phyloP scores from a whole-genome alignment of 345 rosid genomes.

The Pistacia integerrima region DNA sequence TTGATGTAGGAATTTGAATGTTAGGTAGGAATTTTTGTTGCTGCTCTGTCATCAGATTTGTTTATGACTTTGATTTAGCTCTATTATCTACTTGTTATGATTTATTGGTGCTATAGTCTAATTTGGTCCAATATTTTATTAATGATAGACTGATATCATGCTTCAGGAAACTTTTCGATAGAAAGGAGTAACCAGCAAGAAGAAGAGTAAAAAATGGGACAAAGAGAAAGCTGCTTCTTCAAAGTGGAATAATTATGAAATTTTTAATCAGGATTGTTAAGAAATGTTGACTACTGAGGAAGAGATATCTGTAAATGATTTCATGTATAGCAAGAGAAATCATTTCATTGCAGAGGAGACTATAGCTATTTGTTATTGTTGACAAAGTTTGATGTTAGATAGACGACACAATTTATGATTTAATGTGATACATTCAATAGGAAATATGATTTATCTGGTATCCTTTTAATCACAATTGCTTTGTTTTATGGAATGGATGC shows the following conservation, averaged over 20 bases:
- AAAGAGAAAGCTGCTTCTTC: constrained; percentile 52
- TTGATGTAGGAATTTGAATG: not conserved
- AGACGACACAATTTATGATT: too few species aligned
- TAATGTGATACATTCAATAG: too few species aligned
- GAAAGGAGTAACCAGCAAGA: constrained; percentile 89
- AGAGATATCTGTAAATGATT: constrained; percentile 28
- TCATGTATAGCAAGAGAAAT: not conserved
- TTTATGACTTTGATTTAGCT: not conserved
- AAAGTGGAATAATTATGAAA: constrained; percentile 44
- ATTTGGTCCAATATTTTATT: not conserved
- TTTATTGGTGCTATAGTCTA: not conserved
- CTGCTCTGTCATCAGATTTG: not conserved
- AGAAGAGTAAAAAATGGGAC: constrained; percentile 94
- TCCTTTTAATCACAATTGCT: too few species aligned
- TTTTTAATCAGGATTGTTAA: constrained; percentile 42
- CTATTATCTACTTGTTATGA: not conserved
- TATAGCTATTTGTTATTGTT: too few species aligned
- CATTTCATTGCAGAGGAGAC: too few species aligned
- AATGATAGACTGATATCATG: not conserved
- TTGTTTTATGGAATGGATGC: too few species aligned
- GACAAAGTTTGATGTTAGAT: too few species aligned
- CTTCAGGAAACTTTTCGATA: constrained; percentile 62
- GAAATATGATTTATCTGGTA: too few species aligned
- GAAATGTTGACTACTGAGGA: constrained; percentile 38
- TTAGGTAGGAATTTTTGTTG: not conserved